Evolutionary conservation across 2,329 filamentous ascomycete genomes (phyloP), one percentile per base, ranked within the genome.

Genomic region (Cryphonectria nitschkei): DNA sequence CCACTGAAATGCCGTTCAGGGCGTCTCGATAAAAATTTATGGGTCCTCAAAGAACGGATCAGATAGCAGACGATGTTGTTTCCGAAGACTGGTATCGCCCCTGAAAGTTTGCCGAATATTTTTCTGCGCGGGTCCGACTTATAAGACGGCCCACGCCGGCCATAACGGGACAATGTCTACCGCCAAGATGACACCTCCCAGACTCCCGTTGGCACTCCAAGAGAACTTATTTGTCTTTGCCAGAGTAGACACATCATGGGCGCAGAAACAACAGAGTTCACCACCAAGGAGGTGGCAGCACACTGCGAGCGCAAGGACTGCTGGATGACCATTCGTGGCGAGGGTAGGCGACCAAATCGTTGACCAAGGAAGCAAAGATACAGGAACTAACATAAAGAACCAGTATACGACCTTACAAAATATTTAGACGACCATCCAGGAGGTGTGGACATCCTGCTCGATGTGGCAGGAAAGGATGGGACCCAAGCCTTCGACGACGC

Each of bases 401-500:
- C 50, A 87, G 88, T 91, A 1, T 90, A 89, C 75, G 81, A 90
- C 76, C 80, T 89, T 14, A 85, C 88, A 1, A 82, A 84, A 60
- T 91, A 90, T 73, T 72, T 87, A 1, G 79, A 85, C 34, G 88
- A 90, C 70, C 89, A 91, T 72, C 89, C 89, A 68, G 93, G 93
- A 76, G 93, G 93, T 78, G 89, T 91, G 76, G 92, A 95, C 77
- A 88, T 95, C 72, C 84, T 96, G 56, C 84, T 93, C 71, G 93
- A 95, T 73, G 90, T 93, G 39, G 93, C 87, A 75, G 93, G 93
- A 70, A 90, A 90, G 75, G 93, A 96, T 81, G 90, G 91, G 64
- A 93, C 91, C 60, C 90, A 93, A 78, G 91, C 89, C 58, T 96
- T 95, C 77, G 93, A 96, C 82, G 92, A 95, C 77, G 92, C 93